A percentile compares a stretch with the other conserved stretches of the same genome.
phyloP scores from a whole-genome alignment of 306 rosid species.

The Vicia villosa region DNA sequence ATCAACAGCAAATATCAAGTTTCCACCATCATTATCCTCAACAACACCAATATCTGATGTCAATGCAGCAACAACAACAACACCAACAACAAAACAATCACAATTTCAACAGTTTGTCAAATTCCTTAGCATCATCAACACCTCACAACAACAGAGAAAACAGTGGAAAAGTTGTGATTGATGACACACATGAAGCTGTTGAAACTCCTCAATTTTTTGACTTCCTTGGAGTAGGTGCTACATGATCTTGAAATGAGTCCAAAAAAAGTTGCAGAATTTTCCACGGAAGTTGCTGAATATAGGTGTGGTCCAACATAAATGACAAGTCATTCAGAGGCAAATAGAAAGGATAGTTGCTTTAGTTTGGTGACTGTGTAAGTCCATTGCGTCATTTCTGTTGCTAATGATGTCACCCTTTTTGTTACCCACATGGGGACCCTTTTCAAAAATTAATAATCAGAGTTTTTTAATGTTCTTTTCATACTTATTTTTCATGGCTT shows the following conservation, averaged over 20 bases:
- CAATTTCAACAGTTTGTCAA: conserved; percentile 39
- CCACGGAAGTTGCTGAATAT: conserved; percentile 43
- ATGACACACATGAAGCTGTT: conserved; percentile 42
- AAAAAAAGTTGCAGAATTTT: conserved; percentile 49
- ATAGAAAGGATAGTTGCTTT: conserved; percentile 50
- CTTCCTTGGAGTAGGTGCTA: conserved; percentile 96
- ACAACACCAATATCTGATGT: conserved; percentile 36
- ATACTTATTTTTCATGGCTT: not conserved
- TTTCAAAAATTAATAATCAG: conserved; percentile 26
- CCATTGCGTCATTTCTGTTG: conserved; percentile 48
- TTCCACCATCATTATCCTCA: conserved; percentile 38
- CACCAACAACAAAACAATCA: conserved; percentile 38
- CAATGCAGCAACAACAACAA: conserved; percentile 43
- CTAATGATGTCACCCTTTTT: conserved; percentile 41
- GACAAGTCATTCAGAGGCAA: conserved; percentile 58
- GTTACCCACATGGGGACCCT: conserved; percentile 43
- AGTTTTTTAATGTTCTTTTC: not conserved
- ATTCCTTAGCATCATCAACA: conserved; percentile 34
- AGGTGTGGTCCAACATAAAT: conserved; percentile 67
- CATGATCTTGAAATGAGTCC: conserved; percentile 42
- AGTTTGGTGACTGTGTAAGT: conserved; percentile 45
- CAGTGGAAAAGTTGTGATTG: conserved; percentile 30
- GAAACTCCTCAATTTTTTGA: conserved; percentile 71
- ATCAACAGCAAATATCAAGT: conserved; percentile 11
- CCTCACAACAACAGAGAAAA: conserved; percentile 29